Evolutionary conservation across 1,284 basidiomycete genomes (phyloP).

Genomic region (Microbotryum intermedium): DNA sequence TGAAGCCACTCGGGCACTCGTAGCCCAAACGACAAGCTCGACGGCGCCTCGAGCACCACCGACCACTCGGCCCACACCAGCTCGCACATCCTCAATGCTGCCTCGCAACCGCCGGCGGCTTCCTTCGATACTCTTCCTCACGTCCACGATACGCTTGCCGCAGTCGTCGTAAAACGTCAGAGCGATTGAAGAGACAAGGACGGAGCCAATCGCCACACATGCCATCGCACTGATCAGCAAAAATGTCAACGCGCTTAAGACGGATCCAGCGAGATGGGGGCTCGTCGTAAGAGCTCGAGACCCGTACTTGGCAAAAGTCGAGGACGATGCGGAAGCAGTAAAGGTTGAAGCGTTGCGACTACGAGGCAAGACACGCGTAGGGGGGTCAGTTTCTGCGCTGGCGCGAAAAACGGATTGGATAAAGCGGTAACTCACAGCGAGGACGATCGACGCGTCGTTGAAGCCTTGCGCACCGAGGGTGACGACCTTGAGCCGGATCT

Average conservation of each 20-base stretch:
- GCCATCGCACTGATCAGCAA: conserved; percentile 20
- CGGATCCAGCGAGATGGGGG: conserved; percentile 3
- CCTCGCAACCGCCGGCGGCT: conserved; percentile 5
- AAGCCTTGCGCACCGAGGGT: no score
- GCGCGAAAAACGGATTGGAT: no score
- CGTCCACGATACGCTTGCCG: background rate
- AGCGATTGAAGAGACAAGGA: conserved; percentile 18
- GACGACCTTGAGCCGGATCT: no score
- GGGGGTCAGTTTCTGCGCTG: background rate
- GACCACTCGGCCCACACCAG: conserved; percentile 15
- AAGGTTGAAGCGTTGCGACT: no score
- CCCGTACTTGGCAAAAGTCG: no score
- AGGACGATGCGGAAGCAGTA: no score
- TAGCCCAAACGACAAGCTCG: conserved; percentile 13
- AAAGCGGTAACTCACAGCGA: background rate
- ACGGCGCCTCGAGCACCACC: conserved; percentile 15
- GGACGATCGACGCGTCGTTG: no score
- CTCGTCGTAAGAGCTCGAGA: no score
- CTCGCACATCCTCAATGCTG: conserved; percentile 11
- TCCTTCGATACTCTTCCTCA: background rate
- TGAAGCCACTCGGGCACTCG: background rate
- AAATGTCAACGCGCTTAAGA: conserved; percentile 17
- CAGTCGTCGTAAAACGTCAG: conserved; percentile 27
- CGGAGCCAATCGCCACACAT: conserved; percentile 12
- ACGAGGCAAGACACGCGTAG: background rate